These are phyloP conservation scores for Pseudohalonectria lignicola DNA, from an alignment of 2,329 filamentous ascomycete species.

Conservation along the genomic window DNA sequence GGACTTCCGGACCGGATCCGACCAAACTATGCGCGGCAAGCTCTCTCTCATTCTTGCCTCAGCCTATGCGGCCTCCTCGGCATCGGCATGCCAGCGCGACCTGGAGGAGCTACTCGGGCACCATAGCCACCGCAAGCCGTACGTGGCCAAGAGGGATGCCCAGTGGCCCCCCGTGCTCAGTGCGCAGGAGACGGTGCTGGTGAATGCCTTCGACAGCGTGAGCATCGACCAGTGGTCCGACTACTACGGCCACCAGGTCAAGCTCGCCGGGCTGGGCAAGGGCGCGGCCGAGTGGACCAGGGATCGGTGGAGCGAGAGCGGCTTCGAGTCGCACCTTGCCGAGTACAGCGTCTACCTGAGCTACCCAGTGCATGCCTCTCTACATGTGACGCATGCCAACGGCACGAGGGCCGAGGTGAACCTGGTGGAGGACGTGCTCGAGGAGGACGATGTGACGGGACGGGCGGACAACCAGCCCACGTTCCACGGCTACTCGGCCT, in stretches of 20 bases:
- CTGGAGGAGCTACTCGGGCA: neutral
- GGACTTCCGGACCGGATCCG: too few relatives aligned
- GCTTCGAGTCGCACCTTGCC: slow-evolving; percentile 20
- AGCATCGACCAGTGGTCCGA: slow-evolving; percentile 25
- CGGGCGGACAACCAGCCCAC: slow-evolving; percentile 59
- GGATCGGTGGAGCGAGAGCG: slow-evolving; percentile 23
- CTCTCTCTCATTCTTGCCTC: neutral
- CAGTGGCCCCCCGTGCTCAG: slow-evolving; percentile 20
- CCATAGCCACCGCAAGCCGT: neutral
- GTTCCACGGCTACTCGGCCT: slow-evolving; percentile 76
- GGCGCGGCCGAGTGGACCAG: slow-evolving; percentile 26
- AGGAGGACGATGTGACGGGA: slow-evolving; percentile 65
- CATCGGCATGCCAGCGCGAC: slow-evolving; percentile 2
- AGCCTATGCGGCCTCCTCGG: neutral
- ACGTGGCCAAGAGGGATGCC: neutral
- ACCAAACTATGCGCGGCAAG: too few relatives aligned
- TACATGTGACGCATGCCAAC: slow-evolving; percentile 25
- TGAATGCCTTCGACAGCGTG: slow-evolving; percentile 25
- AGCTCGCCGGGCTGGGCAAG: slow-evolving; percentile 23
- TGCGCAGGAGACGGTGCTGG: slow-evolving; percentile 19
- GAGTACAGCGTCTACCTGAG: slow-evolving; percentile 50
- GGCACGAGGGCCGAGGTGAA: slow-evolving; percentile 50
- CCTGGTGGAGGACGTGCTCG: slow-evolving; percentile 61
- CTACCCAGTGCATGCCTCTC: slow-evolving; percentile 45
- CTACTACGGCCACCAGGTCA: slow-evolving; percentile 26